phyloP scores from a whole-genome alignment of 495 filamentous ascomycete genomes.

The Lophiotrema nucula region DNA sequence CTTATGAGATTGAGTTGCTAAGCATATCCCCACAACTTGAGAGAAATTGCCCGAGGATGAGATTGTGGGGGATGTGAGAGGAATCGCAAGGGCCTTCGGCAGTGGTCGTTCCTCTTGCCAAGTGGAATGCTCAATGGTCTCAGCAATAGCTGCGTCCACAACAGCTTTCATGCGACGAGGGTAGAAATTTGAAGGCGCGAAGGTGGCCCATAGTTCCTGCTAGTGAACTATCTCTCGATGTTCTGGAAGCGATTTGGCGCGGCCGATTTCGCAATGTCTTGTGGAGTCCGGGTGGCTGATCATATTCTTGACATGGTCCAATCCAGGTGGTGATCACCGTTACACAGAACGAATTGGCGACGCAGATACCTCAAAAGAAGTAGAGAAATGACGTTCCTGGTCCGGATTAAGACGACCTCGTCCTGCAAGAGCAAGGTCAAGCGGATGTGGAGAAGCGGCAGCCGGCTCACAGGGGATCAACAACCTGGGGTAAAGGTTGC shows the following conservation, averaged over 20 bases:
- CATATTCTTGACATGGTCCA: no score
- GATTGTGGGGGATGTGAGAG: constrained; percentile 24
- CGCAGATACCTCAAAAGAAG: background rate
- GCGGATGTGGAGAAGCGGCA: constrained; percentile 21
- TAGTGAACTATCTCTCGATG: background rate
- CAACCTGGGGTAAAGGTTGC: constrained; percentile 17
- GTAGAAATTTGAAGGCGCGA: background rate
- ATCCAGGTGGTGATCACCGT: constrained; percentile 2
- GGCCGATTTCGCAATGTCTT: no score
- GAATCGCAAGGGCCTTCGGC: constrained; percentile 21
- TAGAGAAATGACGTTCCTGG: background rate
- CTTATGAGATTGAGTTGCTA: constrained; percentile 19
- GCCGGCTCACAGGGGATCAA: background rate
- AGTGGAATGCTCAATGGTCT: constrained; percentile 6
- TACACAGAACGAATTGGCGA: background rate
- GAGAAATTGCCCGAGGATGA: constrained; percentile 12
- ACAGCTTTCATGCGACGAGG: constrained; percentile 1
- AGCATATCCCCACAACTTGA: constrained; percentile 27
- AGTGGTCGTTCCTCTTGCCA: constrained; percentile 19
- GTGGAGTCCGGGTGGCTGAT: no score
- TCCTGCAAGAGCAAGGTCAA: background rate
- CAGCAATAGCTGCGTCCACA: background rate
- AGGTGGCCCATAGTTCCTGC: background rate
- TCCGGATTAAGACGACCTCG: background rate
- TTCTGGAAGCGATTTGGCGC: no score